Conservation (phyloP, 2,329 filamentous ascomycete species). For the Sarocladium brachiariae region DNA sequence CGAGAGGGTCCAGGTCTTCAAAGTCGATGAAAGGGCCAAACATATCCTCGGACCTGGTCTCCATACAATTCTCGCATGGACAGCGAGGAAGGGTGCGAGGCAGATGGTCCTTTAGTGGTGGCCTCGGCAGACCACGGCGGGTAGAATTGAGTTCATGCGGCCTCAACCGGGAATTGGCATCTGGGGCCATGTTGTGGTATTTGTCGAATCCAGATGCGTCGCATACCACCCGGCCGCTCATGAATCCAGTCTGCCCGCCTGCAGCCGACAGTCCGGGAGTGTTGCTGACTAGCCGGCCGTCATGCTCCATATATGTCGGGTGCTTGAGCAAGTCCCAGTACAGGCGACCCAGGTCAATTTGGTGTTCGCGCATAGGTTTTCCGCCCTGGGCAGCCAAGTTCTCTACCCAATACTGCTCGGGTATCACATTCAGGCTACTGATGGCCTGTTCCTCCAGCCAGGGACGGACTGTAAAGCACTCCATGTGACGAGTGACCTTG, state of each 20-base stretch:
- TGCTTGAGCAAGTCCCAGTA: conserved; percentile 41
- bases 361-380: conserved; percentile 28
- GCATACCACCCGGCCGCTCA: conserved; percentile 35
- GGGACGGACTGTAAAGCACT: conserved; percentile 25
- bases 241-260: conserved; percentile 27
- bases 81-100: conserved; percentile 35
- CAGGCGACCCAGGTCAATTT: conserved; percentile 33
- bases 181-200: conserved; percentile 23
- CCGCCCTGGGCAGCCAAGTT: conserved; percentile 24
- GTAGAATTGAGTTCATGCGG: conserved; percentile 12
- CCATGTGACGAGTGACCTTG: conserved; percentile 30
- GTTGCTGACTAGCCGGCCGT: conserved; percentile 29
- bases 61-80: conserved; percentile 30
- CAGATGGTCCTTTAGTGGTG: conserved; percentile 27
- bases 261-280: conserved; percentile 14
- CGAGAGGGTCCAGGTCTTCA: conserved; percentile 31
- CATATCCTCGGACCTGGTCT: conserved; percentile 14
- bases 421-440: conserved; percentile 32
- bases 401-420: conserved; percentile 35
- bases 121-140: conserved; percentile 7
- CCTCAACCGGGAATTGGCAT: conserved; percentile 14
- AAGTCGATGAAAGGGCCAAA: conserved; percentile 32
- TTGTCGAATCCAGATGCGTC: conserved; percentile 35
- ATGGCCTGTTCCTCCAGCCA: conserved; percentile 40
- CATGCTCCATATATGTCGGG: conserved; percentile 39